phyloP scores from a whole-genome alignment of 2,329 filamentous ascomycete species.

The Sordariomycetes sp. region DNA sequence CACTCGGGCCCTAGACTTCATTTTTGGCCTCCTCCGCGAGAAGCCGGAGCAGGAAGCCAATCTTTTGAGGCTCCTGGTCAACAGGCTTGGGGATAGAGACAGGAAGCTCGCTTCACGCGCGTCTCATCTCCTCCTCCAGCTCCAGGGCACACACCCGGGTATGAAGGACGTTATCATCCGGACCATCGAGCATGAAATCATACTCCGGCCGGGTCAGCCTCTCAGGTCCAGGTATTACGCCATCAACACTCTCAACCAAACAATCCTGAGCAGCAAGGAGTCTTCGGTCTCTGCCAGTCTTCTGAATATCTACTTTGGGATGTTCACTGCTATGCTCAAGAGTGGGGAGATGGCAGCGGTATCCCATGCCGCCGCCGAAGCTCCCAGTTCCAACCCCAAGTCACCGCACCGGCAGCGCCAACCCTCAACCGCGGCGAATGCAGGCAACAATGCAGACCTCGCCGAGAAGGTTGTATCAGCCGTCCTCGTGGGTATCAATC shows the following conservation, averaged over 20 bases:
- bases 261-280: constrained; percentile 76
- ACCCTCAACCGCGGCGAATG: constrained; percentile 23
- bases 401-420: constrained; percentile 17
- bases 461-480: constrained; percentile 81
- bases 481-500: constrained; percentile 86
- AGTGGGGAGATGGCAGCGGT: constrained; percentile 27
- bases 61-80: constrained; percentile 77
- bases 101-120: constrained; percentile 91
- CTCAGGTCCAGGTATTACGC: constrained; percentile 89
- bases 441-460: constrained; percentile 40
- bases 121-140: constrained; percentile 84
- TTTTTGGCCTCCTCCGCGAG: constrained; percentile 82
- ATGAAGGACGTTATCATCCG: constrained; percentile 88
- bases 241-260: constrained; percentile 94
- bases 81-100: constrained; percentile 91
- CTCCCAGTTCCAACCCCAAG: constrained; percentile 23
- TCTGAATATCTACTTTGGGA: constrained; percentile 80
- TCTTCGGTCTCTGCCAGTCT: constrained; percentile 68
- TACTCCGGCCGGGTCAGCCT: constrained; percentile 79
- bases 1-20: constrained; percentile 75
- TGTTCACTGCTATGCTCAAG: constrained; percentile 77
- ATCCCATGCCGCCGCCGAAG: constrained; percentile 21
- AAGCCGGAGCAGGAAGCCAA: constrained; percentile 98
- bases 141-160: constrained; percentile 75
- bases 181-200: constrained; percentile 72